Evolutionary conservation across 2,329 filamentous ascomycete species (phyloP).

Genomic region (Colletotrichum neosansevieriae): DNA sequence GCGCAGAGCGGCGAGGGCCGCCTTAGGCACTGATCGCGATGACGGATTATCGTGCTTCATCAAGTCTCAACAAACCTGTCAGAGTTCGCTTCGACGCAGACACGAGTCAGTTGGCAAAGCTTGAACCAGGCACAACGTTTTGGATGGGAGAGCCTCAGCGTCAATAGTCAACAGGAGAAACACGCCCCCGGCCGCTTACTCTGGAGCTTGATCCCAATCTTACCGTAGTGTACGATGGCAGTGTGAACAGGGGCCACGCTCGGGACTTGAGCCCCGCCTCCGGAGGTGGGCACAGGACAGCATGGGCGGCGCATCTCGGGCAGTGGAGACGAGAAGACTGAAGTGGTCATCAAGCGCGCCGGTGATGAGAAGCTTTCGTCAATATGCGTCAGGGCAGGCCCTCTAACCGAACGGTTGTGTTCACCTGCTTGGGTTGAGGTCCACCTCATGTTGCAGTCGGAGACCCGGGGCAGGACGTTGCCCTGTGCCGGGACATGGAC

Average conservation of each 20-base stretch:
- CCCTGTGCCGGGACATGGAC: constrained; percentile 32
- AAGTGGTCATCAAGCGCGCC: constrained; percentile 12
- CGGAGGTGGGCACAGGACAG: not conserved
- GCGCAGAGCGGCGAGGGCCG: constrained; percentile 19
- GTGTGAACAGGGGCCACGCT: not conserved
- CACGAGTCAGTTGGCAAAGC: constrained; percentile 31
- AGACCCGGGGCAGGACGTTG: constrained; percentile 27
- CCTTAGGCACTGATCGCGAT: constrained; percentile 12
- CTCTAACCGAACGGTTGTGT: constrained; percentile 23
- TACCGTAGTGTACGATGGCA: constrained; percentile 14
- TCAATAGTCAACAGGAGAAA: constrained; percentile 7
- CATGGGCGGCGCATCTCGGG: constrained; percentile 9
- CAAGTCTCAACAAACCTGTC: constrained; percentile 31
- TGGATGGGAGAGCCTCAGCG: constrained; percentile 12
- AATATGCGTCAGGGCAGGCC: constrained; percentile 27
- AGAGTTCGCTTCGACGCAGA: constrained; percentile 22
- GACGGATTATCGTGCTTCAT: constrained; percentile 27
- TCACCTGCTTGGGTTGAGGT: constrained; percentile 24
- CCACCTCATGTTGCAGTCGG: constrained; percentile 39
- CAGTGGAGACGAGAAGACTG: constrained; percentile 26
- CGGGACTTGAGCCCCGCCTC: constrained; percentile 15
- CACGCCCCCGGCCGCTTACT: constrained; percentile 11
- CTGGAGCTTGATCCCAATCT: constrained; percentile 32
- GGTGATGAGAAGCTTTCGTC: constrained; percentile 38
- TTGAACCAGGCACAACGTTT: constrained; percentile 24